These are phyloP conservation scores for Corynespora cassiicola DNA, from an alignment of 2,329 filamentous ascomycete genomes.

Conservation along the genomic window DNA sequence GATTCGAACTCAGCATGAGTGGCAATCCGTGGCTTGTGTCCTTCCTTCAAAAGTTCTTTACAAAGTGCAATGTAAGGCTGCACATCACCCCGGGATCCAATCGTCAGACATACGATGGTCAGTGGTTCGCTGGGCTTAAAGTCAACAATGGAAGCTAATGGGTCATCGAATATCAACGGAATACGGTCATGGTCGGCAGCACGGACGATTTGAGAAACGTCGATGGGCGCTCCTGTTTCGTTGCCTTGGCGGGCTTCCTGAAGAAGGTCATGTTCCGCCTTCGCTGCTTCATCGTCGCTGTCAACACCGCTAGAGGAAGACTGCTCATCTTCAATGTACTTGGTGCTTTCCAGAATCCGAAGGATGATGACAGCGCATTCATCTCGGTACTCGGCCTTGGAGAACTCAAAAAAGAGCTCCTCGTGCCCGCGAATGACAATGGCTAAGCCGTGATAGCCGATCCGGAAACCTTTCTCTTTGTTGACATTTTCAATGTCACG, in stretches of 20 bases:
- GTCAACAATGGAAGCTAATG: slow-evolving; percentile 83
- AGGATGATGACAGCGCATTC: slow-evolving; percentile 86
- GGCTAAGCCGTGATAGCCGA: slow-evolving; percentile 88
- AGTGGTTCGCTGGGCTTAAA: slow-evolving; percentile 85
- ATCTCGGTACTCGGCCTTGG: slow-evolving; percentile 76
- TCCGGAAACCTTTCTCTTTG: slow-evolving; percentile 93
- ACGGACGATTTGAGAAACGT: slow-evolving; percentile 36
- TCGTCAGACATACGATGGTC: slow-evolving; percentile 90
- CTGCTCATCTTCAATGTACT: slow-evolving; percentile 73
- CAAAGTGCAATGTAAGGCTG: slow-evolving; percentile 97
- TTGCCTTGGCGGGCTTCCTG: slow-evolving; percentile 69
- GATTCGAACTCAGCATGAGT: slow-evolving; percentile 88
- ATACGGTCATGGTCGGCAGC: slow-evolving; percentile 61
- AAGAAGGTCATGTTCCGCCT: slow-evolving; percentile 80
- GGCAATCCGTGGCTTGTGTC: slow-evolving; percentile 85
- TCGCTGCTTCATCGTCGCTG: slow-evolving; percentile 75
- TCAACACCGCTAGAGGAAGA: slow-evolving; percentile 72
- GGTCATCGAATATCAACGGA: slow-evolving; percentile 87
- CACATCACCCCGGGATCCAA: slow-evolving; percentile 93
- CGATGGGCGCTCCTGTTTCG: slow-evolving; percentile 22
- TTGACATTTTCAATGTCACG: slow-evolving; percentile 91
- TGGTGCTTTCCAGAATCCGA: slow-evolving; percentile 74
- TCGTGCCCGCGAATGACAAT: slow-evolving; percentile 94
- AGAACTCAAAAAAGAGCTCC: slow-evolving; percentile 96
- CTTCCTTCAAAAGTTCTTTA: slow-evolving; percentile 86